Evolutionary conservation across 495 filamentous ascomycete genomes (phyloP), one percentile per base, ranked within the genome.

Genomic region (Penicillium cinerascens): DNA sequence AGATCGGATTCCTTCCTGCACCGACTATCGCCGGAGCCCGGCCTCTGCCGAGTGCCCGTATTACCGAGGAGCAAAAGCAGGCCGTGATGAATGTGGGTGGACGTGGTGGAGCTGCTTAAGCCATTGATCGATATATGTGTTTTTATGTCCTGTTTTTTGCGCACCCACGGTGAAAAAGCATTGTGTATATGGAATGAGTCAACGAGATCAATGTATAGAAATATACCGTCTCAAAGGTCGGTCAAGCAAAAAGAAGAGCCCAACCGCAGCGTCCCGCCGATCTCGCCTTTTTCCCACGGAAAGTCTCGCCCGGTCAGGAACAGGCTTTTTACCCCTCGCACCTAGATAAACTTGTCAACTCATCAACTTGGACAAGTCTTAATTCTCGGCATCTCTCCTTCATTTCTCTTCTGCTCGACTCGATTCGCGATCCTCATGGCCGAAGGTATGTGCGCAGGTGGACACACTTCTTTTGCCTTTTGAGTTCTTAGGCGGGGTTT

Each of bases 1-100:
- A 77, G 39, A 78, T 85, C 55, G 87, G 86, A 10, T 95, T 95
- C 68, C 70, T 97, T 43, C 73, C 73, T 10, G 87, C 89, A 8
- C 65, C 70, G 0, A 70, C 64, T 11, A 66, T 70, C 39, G 74
- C 78, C 4, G 66, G 66, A 27, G 75, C 61, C 26, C 65, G 54
- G 40, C 56, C 70, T 16, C 55, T 87, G 44, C 83, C 83, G 0
- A 56, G 60, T 20, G 65, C 75, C 1, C 58, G 59, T 15, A 65
- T 85, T 29, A 74, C 68, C n/a, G 67, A 75, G 7, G 79, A 78
- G 39, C 75, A 82, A 60, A 72, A 74, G 55, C 60, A 76, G 55
- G 80, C 78, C 0, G 52, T 73, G 33, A 64, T 70, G 5, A 76
- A 63, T 38, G 74, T 76, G 18, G 79, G 79, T 27, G 78, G 78